Evolutionary conservation across 768 basidiomycete genomes (phyloP).

Genomic region (Xerocomellus amylosporus): DNA sequence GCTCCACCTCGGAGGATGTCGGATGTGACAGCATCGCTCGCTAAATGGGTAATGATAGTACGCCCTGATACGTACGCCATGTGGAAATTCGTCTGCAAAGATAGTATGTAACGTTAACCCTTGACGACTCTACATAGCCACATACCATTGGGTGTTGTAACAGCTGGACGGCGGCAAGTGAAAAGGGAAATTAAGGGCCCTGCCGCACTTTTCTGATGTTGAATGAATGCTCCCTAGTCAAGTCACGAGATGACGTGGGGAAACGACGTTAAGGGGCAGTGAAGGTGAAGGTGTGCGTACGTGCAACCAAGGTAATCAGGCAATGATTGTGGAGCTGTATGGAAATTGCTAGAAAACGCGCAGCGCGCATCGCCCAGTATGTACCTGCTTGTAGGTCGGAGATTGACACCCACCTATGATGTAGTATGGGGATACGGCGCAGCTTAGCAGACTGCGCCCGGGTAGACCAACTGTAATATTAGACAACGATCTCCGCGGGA

Average conservation of each 20-base stretch:
- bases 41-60: conserved; percentile 16
- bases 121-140: conserved; percentile 7
- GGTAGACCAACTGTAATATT: conserved; percentile 7
- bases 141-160: conserved; percentile 8
- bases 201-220: neutral
- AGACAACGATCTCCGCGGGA: conserved; percentile 30
- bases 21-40: conserved; percentile 21
- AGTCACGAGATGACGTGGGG: conserved; percentile 21
- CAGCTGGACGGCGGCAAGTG: neutral
- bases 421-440: conserved; percentile 24
- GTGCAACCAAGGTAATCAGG: neutral
- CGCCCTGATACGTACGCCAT: conserved; percentile 26
- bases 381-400: conserved; percentile 16
- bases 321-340: neutral
- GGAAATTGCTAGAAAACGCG: conserved; percentile 6
- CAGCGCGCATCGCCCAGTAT: conserved; percentile 1
- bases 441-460: conserved; percentile 13
- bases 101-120: conserved; percentile 9
- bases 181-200: conserved; percentile 20
- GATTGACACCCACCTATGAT: conserved; percentile 13
- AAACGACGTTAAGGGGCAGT: conserved; percentile 20
- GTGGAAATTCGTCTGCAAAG: conserved; percentile 12
- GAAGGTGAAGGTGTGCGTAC: neutral
- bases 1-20: conserved; percentile 24
- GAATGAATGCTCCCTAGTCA: neutral